A percentile compares a stretch with the other conserved stretches of the same genome.
These are phyloP conservation scores for Globisporangium nagaii DNA, from an alignment of 352 stramenopile species.

Conservation along the genomic window DNA sequence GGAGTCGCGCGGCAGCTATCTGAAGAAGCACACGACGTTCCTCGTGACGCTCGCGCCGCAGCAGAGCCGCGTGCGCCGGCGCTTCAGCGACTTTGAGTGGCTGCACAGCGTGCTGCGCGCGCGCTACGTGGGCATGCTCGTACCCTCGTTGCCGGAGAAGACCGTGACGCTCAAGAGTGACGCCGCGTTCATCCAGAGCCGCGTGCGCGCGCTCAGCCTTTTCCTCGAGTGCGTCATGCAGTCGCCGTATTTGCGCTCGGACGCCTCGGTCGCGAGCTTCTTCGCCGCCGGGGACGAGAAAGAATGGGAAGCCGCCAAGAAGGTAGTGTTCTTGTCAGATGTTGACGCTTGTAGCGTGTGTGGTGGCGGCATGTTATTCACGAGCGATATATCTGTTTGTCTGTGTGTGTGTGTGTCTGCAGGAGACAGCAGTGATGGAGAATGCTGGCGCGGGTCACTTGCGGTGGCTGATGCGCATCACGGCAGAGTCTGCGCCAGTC, in stretches of 20 bases:
- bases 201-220: constrained; percentile 47
- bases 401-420: not conserved
- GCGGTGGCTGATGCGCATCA: constrained; percentile 61
- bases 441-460: constrained; percentile 55
- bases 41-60: constrained; percentile 29
- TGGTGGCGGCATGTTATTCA: no score
- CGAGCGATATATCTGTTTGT: no score
- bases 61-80: constrained; percentile 37
- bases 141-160: constrained; percentile 69
- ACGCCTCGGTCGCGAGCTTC: constrained; percentile 48
- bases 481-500: constrained; percentile 20
- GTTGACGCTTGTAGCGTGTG: not conserved
- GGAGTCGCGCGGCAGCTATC: constrained; percentile 50
- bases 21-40: constrained; percentile 75
- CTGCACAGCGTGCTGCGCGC: constrained; percentile 51
- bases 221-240: constrained; percentile 54
- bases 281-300: constrained; percentile 35
- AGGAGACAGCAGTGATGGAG: constrained; percentile 39
- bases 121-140: constrained; percentile 57
- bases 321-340: constrained; percentile 13
- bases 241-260: constrained; percentile 54
- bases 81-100: constrained; percentile 76
- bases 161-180: constrained; percentile 44
- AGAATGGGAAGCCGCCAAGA: constrained; percentile 58
- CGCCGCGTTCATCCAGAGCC: constrained; percentile 46